A percentile compares a stretch with the other conserved stretches of the same genome.
Evolutionary conservation across 495 filamentous ascomycete species (phyloP).

Genomic region (Penicillium cataractarum): DNA sequence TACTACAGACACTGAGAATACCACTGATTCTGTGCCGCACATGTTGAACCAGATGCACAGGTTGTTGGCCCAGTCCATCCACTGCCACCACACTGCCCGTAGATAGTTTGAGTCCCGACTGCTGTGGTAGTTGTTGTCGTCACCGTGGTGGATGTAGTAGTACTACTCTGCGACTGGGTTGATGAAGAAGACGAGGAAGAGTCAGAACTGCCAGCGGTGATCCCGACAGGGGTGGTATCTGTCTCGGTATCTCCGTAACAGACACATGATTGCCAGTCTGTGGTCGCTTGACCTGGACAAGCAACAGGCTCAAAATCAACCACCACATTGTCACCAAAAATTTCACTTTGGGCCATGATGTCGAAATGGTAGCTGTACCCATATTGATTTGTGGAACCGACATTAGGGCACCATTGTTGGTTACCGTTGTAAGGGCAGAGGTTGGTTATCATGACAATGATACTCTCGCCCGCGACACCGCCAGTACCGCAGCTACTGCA

Average conservation of each 20-base stretch:
- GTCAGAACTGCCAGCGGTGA: background rate
- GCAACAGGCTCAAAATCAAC: constrained; percentile 40
- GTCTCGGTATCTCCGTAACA: constrained; percentile 22
- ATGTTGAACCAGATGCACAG: constrained; percentile 43
- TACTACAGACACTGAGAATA: constrained; percentile 46
- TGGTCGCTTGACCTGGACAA: constrained; percentile 32
- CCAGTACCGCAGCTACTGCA: constrained; percentile 36
- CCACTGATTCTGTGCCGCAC: constrained; percentile 40
- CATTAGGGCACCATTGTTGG: constrained; percentile 38
- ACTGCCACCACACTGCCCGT: constrained; percentile 48
- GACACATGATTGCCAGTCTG: constrained; percentile 24
- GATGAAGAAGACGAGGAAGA: background rate
- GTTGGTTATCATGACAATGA: constrained; percentile 49
- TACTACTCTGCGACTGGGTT: background rate
- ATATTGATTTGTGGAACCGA: constrained; percentile 39
- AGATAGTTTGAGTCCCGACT: constrained; percentile 8
- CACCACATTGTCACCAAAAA: constrained; percentile 44
- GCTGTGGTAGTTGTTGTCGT: background rate
- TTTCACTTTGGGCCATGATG: constrained; percentile 40
- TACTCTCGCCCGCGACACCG: constrained; percentile 35
- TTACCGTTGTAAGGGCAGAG: constrained; percentile 46
- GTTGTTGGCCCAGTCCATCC: constrained; percentile 44
- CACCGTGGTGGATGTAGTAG: background rate
- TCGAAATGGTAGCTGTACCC: constrained; percentile 48
- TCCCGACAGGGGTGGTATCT: constrained; percentile 14